Base-by-base conservation (phyloP, 441 rosid species). In the Theobroma grandiflorum region DNA sequence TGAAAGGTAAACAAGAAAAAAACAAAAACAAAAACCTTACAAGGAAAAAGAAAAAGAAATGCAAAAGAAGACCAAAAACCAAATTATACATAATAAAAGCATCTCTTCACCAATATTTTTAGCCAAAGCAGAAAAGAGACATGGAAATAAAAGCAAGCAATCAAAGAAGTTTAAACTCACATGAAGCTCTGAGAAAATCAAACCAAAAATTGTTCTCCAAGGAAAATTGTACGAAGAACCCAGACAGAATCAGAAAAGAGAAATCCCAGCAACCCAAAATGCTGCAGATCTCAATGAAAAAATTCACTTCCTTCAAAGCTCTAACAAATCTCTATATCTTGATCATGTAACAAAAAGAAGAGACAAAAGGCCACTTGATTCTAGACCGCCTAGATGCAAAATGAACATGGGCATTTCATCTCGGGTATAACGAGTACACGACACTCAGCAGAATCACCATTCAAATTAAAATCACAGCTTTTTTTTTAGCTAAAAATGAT, bases 291-390 rank as follows among this genome's bases (percentile, higher is more conserved):
- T 81, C 83, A 65, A 79, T 49, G 62, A 40, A 80, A 26, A 15
- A 47, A 12, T 6, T 31, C 40, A 15, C 42, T 31, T 47, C 57
- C 37, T 69, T 45, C 8, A 55, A 31, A 75, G 58, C 38, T 50
- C 37, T 62, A 50, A 20, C 7, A 20, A 70, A 70, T 74, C 58
- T 22, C n/a, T 14, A 47, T 20, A 20, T n/a, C 42, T 47, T 18
- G 47, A 58, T 45, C 57, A 43, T 10, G 64, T 57, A 59, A 20
- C 0, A 2, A 26, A 16, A n/a, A 31, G 62, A 66, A 69, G 72
- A 35, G 76, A 73, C 79, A 81, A 78, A 83, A n/a, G 67, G 38
- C 55, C 83, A 82, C 82, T 81, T 82, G 87, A 80, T 75, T 61
- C 7, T 82, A 70, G 80, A 65, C 58, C 79, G 33, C 79, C 87